Base-by-base conservation (phyloP, 1,284 basidiomycete species). In the Amylostereum chailletii region DNA sequence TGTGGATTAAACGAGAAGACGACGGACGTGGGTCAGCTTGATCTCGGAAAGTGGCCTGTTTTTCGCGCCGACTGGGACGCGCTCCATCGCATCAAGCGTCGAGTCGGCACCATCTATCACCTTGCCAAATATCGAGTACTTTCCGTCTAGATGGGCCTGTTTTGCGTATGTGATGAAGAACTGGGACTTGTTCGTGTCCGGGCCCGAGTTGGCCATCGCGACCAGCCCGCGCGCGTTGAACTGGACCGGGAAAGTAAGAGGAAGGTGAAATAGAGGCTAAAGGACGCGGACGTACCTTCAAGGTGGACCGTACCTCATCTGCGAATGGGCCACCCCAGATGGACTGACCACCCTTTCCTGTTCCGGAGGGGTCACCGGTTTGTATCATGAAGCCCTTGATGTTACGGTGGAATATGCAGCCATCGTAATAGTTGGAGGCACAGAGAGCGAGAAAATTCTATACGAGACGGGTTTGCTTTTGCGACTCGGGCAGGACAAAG, bases 381-480 rank as follows among this genome's bases (percentile, higher is more conserved):
- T 97, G 94, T 19, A 88, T 74, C 90, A 97, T 97, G 71, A 97
- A 98, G n/a, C 83, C 86, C 60, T 84, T 90, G 71, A 96, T 95
- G 64, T 91, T 96, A 37, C 90, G 80, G 67, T 98, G 95, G 68
- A 95, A 98, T 30, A 95, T 70, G 60, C 84, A 90, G 52, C 77
- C 75, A 65, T 96, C 79, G 67, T 94, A 99, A 58, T 87, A 86
- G 39, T 86, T 87, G 7, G 91, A 87, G 7, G 94, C 95, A 61
- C 90, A 94, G 11, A 97, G 76, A 0, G 91, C 94, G 29, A 99
- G 75, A 63, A 99, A 99, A 70, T 98, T 99, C 90, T 94, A 60
- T 39, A 3, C 50, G 19, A 44, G 46, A 37, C 42, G 31, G 34
- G 37, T 32, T 19, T 47, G 47, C 46, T 31, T 42, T 10, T n/a